These are phyloP conservation scores for Calonectria hawksworthii DNA, from an alignment of 2,329 filamentous ascomycete genomes.

Conservation along the genomic window DNA sequence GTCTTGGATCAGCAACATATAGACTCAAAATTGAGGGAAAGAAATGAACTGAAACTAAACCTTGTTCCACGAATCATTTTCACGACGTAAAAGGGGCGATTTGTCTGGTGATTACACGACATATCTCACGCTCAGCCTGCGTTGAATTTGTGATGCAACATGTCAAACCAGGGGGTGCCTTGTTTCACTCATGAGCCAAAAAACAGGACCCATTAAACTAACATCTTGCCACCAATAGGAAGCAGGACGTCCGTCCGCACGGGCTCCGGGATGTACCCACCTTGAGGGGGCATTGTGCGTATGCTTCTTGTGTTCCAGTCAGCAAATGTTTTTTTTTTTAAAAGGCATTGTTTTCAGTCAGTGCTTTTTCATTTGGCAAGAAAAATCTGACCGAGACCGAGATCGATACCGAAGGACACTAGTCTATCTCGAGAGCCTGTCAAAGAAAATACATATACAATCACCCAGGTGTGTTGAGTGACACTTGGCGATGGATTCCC, in stretches of 20 bases:
- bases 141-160: background rate
- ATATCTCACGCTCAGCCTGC: background rate
- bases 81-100: background rate
- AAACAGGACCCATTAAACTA: background rate
- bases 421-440: background rate
- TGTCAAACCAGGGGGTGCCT: background rate
- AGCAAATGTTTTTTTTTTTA: background rate
- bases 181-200: background rate
- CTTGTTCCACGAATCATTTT: background rate
- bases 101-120: background rate
- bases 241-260: background rate
- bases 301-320: background rate
- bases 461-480: background rate
- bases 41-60: background rate
- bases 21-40: background rate
- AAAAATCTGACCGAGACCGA: background rate
- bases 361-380: background rate
- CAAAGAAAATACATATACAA: background rate
- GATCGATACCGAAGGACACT: background rate
- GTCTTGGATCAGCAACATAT: background rate
- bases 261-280: background rate
- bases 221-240: background rate
- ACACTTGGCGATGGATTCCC: too few relatives aligned
- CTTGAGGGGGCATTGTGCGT: background rate
- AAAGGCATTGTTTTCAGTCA: background rate